Conservation (phyloP, 2,329 filamentous ascomycete species). For the Drechslera avenae region DNA sequence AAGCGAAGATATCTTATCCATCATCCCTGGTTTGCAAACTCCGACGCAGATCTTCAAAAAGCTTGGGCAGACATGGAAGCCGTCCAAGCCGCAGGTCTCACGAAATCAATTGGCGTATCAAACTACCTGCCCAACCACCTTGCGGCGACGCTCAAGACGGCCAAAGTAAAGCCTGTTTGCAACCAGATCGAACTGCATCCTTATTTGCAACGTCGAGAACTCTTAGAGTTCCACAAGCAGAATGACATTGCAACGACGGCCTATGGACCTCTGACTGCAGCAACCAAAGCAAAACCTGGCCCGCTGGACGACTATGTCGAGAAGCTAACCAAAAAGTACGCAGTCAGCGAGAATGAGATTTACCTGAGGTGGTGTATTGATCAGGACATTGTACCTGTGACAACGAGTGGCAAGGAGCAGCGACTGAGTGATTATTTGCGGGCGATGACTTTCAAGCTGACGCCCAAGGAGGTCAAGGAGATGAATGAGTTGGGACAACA, state of each 20-base stretch:
- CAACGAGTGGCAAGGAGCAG: constrained; percentile 65
- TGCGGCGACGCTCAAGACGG: constrained; percentile 58
- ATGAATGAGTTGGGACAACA: constrained; percentile 58
- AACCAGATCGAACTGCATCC: constrained; percentile 75
- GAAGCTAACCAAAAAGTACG: constrained; percentile 64
- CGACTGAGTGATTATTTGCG: constrained; percentile 63
- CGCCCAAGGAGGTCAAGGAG: constrained; percentile 60
- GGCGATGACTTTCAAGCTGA: constrained; percentile 62
- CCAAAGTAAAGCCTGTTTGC: constrained; percentile 63
- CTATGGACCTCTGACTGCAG: constrained; percentile 56
- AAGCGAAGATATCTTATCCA: constrained; percentile 64
- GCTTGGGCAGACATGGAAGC: constrained; percentile 66
- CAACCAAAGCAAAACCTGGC: constrained; percentile 60
- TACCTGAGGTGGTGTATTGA: constrained; percentile 66
- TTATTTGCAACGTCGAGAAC: constrained; percentile 65
- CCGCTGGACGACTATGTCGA: constrained; percentile 61
- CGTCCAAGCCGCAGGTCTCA: constrained; percentile 61
- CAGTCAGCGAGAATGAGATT: constrained; percentile 62
- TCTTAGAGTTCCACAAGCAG: constrained; percentile 60
- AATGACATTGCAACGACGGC: constrained; percentile 56
- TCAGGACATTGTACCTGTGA: constrained; percentile 63
- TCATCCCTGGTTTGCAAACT: constrained; percentile 62
- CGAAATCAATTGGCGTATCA: constrained; percentile 66
- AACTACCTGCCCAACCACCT: constrained; percentile 63
- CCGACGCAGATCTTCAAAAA: constrained; percentile 60